Conservation (phyloP, 1,139 yeast species). For the Torulaspora pretoriensis region DNA sequence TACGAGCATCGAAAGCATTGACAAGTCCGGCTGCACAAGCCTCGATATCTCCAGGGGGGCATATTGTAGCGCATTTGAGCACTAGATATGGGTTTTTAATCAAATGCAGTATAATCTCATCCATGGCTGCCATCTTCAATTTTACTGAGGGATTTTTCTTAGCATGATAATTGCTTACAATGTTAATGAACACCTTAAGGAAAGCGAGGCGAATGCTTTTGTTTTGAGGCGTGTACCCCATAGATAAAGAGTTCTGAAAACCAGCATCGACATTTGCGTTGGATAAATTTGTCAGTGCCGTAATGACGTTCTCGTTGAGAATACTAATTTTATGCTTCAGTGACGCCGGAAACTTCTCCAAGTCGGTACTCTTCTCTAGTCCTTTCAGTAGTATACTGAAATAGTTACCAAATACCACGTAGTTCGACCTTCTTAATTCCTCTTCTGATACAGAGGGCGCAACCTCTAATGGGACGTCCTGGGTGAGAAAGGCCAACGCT, state of each 20-base stretch:
- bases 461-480: conserved; percentile 55
- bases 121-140: conserved; percentile 36
- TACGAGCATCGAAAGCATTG: conserved; percentile 54
- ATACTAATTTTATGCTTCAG: conserved; percentile 51
- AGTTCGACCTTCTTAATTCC: conserved; percentile 55
- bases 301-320: conserved; percentile 63
- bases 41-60: conserved; percentile 68
- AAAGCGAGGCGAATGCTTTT: conserved; percentile 63
- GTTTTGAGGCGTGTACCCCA: conserved; percentile 66
- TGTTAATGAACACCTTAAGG: conserved; percentile 70
- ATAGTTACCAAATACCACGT: conserved; percentile 64
- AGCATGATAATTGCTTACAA: conserved; percentile 45
- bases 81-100: conserved; percentile 35
- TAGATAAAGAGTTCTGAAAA: conserved; percentile 66
- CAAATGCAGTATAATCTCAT: conserved; percentile 22
- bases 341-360: conserved; percentile 37
- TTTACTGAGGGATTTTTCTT: conserved; percentile 29
- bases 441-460: conserved; percentile 57
- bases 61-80: conserved; percentile 41
- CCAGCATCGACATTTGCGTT: conserved; percentile 77
- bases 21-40: conserved; percentile 68
- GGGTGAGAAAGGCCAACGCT: conserved; percentile 53
- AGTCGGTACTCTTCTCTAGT: conserved; percentile 52
- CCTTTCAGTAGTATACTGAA: conserved; percentile 69
- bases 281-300: conserved; percentile 62